Evolutionary conservation across 768 basidiomycete genomes (phyloP), one percentile per base, ranked within the genome.

Genomic region (Chlorophyllum brunneum): DNA sequence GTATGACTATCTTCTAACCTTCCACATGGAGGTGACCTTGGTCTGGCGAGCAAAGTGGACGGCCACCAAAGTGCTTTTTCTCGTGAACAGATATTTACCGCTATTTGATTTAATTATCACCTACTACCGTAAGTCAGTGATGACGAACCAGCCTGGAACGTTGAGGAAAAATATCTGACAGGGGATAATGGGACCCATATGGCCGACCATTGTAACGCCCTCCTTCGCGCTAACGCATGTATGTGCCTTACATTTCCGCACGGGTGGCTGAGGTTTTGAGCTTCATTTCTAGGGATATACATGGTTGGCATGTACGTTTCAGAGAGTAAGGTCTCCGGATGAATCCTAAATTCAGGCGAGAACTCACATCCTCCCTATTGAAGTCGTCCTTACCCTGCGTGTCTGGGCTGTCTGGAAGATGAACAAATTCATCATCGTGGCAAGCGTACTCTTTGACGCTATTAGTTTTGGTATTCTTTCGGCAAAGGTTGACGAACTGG

Each of bases 41-140:
- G 54, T 66, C 18, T 66, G 66, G 66, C 46, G 40, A 10, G 46
- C 58, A 2, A 54, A 44, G 36, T 65, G 61, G 59, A 49, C 58
- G 29, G 20, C 58, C 1, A 55, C 61, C 10, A 66, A 65, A 36
- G 43, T 51, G 38, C 47, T 67, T 20, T 68, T 60, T 46, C 50
- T 67, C 33, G 51, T 60, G 22, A 56, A 60, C 47, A 61, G 62
- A 36, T 68, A 68, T 37, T 45, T 56, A 4, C 56, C 58, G 1
- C 59, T 61, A 24, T 24, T 65, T 16, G 65, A 67, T 39, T 46
- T 54, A 30, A n/a, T 38, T 16, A 7, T 59, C 2, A 41, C 48
- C n/a, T 24, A 59, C 16, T 30, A 38, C 26, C 58, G 65, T 64
- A 47, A 18, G 61, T 56, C 22, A 4, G 5, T 10, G 20, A 41